Percentiles rank a stretch among this genome's conserved stretches.
These are phyloP conservation scores for Claviceps digitariae DNA, from an alignment of 2,329 filamentous ascomycete species.

Conservation along the genomic window DNA sequence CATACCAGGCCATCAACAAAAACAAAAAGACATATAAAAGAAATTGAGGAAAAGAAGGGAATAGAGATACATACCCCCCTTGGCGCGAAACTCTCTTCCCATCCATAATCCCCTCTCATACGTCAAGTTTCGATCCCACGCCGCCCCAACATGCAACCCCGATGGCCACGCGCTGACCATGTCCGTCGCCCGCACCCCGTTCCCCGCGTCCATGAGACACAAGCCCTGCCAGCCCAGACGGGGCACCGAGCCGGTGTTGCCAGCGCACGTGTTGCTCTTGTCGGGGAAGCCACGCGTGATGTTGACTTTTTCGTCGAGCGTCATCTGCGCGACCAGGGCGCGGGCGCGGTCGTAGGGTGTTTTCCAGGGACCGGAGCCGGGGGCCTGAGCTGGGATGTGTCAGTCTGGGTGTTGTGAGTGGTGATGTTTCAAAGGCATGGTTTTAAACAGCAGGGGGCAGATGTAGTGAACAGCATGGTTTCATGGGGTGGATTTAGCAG, in stretches of 20 bases:
- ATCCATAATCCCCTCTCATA: constrained; percentile 37
- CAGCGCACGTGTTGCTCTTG: constrained; percentile 35
- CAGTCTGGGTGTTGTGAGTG: too few species aligned
- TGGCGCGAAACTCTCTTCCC: constrained; percentile 42
- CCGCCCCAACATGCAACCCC: constrained; percentile 32
- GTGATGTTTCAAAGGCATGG: too few species aligned
- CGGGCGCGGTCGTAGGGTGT: constrained; percentile 45
- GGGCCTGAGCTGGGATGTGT: constrained; percentile 14
- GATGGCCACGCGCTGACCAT: constrained; percentile 35
- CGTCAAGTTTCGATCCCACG: constrained; percentile 41
- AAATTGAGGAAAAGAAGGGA: background rate
- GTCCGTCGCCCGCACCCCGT: constrained; percentile 34
- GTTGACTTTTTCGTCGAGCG: constrained; percentile 49
- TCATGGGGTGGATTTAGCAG: too few species aligned
- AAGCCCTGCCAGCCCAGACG: constrained; percentile 32
- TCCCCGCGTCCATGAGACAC: constrained; percentile 36
- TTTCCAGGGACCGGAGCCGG: constrained; percentile 33
- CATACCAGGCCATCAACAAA: too few species aligned
- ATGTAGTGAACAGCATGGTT: too few species aligned
- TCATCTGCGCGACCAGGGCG: constrained; percentile 45
- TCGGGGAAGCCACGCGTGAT: constrained; percentile 35
- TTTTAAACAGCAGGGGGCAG: too few species aligned
- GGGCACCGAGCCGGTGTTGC: constrained; percentile 32
- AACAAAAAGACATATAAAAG: background rate
- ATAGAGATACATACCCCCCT: constrained; percentile 34